Base-by-base conservation (phyloP, 257 asterid species). In the Salvia hispanica region DNA sequence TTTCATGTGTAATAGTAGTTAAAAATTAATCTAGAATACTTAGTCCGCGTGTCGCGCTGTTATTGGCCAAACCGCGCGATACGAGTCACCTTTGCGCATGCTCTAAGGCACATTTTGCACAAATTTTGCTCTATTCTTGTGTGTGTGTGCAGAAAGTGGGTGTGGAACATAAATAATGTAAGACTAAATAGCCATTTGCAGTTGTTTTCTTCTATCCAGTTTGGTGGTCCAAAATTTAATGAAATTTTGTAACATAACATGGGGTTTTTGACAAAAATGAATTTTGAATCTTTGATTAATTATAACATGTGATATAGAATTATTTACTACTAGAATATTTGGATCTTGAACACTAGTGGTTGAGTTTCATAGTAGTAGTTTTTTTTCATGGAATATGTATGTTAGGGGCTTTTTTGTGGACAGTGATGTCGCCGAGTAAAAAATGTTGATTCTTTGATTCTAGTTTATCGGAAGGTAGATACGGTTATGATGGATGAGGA, bases 141-240 rank as follows among this genome's bases (percentile, higher is more conserved):
- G 31, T 25, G 31, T 37, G 3, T 28, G 60, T 31, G 61, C 66
- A 63, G 75, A 40, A 69, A 63, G 75, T 70, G 39, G 79, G 75
- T 69, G 75, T 13, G 34, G 67, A 62, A 62, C 62, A 69, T 69
- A 74, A 67, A 67, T 59, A 67, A 67, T 59, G 58, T 40, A 25
- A 39, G 13, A 21, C 55, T n/a, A 62, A 55, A 72, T 31, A 31
- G 58, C 14, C 51, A 16, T 60, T 7, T 72, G 63, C 42, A 42
- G 13, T 53, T 50, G 8, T 59, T 67, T 58, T 28, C 36, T 66
- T 59, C 63, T 50, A 61, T 61, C 42, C 6, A 47, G 52, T 58
- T 9, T 45, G 6, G 65, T 74, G 78, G 78, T 74, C 70, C 74
- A 16, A 3, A 3, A 1, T 51, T 48, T 44, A 66, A 61, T 53